A percentile compares a stretch with the other conserved stretches of the same genome.
Conservation (phyloP, 345 rosid species). For the Aquilaria sinensis region DNA sequence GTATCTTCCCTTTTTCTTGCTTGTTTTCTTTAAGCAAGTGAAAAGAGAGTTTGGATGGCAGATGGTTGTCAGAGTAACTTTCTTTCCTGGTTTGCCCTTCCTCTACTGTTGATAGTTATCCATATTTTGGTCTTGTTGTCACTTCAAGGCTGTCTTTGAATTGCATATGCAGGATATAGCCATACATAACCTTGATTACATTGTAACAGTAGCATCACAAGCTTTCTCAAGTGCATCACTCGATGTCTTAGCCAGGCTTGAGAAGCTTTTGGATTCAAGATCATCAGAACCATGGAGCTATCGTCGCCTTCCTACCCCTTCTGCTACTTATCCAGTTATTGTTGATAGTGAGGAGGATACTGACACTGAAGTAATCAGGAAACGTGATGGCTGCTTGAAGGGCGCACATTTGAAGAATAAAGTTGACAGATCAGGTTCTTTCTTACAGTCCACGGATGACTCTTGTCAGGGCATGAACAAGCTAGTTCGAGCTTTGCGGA, state of each 20-base stretch:
- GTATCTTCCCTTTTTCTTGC: constrained; percentile 26
- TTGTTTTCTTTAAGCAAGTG: background rate
- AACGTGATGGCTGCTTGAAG: constrained; percentile 42
- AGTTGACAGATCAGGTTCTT: constrained; percentile 44
- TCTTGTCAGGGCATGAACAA: constrained; percentile 38
- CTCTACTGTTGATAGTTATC: background rate
- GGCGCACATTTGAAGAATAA: constrained; percentile 17
- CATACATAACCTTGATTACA: constrained; percentile 81
- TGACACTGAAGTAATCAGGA: constrained; percentile 56
- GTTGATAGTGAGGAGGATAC: constrained; percentile 72
- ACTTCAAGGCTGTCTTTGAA: constrained; percentile 9
- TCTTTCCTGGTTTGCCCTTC: background rate
- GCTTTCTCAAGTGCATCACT: constrained; percentile 62
- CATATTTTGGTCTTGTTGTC: background rate
- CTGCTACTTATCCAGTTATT: constrained; percentile 75
- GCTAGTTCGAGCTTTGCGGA: constrained; percentile 73
- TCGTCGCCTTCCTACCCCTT: constrained; percentile 79
- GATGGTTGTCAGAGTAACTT: background rate
- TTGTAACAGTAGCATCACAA: constrained; percentile 59
- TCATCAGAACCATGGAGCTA: constrained; percentile 91
- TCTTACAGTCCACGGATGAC: constrained; percentile 53
- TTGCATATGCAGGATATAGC: constrained; percentile 64
- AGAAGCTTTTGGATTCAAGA: constrained; percentile 66
- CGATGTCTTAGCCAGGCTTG: constrained; percentile 75
- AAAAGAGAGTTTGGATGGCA: background rate